Evolutionary conservation across 441 rosid species (phyloP), one percentile per base, ranked within the genome.

Genomic region (Adansonia grandidieri): DNA sequence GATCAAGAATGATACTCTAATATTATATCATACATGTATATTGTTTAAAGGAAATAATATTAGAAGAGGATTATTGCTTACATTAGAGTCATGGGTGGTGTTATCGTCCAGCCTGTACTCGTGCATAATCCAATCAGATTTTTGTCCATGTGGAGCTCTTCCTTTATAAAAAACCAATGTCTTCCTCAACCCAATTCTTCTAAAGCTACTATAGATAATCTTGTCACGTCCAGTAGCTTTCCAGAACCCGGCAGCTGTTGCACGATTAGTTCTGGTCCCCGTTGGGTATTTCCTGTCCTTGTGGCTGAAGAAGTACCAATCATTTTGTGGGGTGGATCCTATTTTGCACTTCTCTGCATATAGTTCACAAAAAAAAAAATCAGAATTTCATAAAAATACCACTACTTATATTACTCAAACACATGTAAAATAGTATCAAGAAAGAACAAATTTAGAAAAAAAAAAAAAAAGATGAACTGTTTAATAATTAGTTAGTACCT

Each of bases 51-150:
- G 9, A 70, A 5, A 13, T 5, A 2, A 32, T 32, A 60, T 22
- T 60, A 9, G 51, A 65, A 14, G 24, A 68, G 11, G 9, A 15
- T n/a, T n/a, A 11, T 42, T 54, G 72, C 89, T 89, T 88, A 87
- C 92, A 81, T 78, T 81, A 63, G 78, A 45, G 57, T 77, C 81
- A 9, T n/a, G 63, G 63, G 83, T 61, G 79, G 79, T 64, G 79
- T 28, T 85, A 62, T 93, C 97, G 32, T 93, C 97, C 2, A 94
- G 97, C 76, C 99, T 85, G 60, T 96, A 96, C 63, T 96, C 99
- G 71, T 96, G 98, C 99, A 96, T 96, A 81, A 96, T 96, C 99
- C 98, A 94, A 73, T 96, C 98, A 0, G 99, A 92, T 86, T 96
- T 96, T 79, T 91, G 95, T 9, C 99, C 99, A 9, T 92, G 97